Conservation (phyloP, 2,329 filamentous ascomycete genomes). For the Arthrobotrys conoides region DNA sequence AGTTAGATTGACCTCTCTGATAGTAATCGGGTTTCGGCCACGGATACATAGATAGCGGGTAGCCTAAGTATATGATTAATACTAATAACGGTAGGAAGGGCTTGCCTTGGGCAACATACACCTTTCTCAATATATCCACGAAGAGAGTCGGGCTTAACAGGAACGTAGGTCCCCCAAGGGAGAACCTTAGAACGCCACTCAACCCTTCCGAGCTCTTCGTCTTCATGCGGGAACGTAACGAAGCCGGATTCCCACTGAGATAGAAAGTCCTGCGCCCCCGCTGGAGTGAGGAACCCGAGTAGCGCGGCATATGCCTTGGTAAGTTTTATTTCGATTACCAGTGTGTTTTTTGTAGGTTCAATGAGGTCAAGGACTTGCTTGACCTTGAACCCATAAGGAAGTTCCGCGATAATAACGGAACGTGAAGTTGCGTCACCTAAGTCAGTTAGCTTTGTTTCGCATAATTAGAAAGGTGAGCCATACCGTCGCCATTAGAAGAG, state of each 20-base stretch:
- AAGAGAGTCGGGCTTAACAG: conserved; percentile 1
- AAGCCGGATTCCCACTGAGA: conserved; percentile 23
- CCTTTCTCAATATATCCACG: conserved; percentile 1
- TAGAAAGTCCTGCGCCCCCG: conserved; percentile 40
- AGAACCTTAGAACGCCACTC: conserved; percentile 30
- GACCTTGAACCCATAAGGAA: conserved; percentile 40
- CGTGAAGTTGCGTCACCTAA: conserved; percentile 4
- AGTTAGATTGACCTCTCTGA: conserved; percentile 21
- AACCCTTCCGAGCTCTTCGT: conserved; percentile 39
- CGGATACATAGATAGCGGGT: conserved; percentile 37
- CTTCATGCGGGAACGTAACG: conserved; percentile 17
- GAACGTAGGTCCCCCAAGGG: conserved; percentile 24
- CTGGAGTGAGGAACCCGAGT: conserved; percentile 25
- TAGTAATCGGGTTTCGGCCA: conserved; percentile 34
- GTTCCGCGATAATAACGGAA: conserved; percentile 27
- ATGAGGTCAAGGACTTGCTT: conserved; percentile 41
- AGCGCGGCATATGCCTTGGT: conserved; percentile 25
- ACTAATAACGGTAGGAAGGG: not conserved
- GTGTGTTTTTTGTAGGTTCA: conserved; percentile 33
- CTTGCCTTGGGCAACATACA: not conserved
- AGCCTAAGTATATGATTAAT: not conserved
- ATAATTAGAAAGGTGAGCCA: not conserved
- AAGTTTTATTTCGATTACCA: conserved; percentile 40
- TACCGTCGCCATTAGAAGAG: not conserved
- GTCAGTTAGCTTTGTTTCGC: not conserved